Base-by-base conservation (phyloP, 495 filamentous ascomycete genomes). In the Lasiosphaeria hispida region DNA sequence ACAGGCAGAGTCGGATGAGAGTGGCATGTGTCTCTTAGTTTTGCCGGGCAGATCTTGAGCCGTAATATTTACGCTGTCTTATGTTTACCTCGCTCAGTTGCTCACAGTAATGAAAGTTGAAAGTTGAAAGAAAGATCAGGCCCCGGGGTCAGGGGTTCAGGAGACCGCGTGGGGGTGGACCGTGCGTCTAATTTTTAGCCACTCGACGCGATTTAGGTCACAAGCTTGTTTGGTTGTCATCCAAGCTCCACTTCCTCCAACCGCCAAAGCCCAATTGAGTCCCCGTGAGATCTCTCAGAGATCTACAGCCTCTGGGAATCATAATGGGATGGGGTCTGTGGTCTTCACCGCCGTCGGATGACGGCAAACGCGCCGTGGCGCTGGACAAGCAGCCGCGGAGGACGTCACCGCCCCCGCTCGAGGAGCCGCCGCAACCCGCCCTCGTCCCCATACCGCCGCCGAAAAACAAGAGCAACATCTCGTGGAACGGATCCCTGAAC, bases 401-500 rank as follows among this genome's bases (percentile, higher is more conserved):
- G 13, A 41, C 19, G 19, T 42, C 47, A 10, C 38, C 30, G 18
- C 23, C 56, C 8, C 41, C 35, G 10, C 23, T 17, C 39, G 14
- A 38, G 10, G 18, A 18, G 15, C 15, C 23, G 9, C 15, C 36
- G n/a, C 15, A 35, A 14, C 37, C 15, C n/a, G 38, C 18, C 17
- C 30, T 15, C 44, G 15, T 19, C 37, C 37, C 44, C 38, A 40
- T 30, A 30, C 5, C 49, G 14, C 56, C 57, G 30, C n/a, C 42
- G 19, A 53, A 63, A 33, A 63, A 65, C 50, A 76, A 72, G 62
- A 61, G 62, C 15, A 63, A 70, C 53, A 66, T 78, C 38, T 68
- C 75, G 7, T 85, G 83, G 81, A 65, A 69, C 14, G 73, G 82
- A 36, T 75, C 67, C 45, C 69, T 84, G 19, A 83, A 82, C 58